phyloP scores from a whole-genome alignment of 2,329 filamentous ascomycete genomes.

The Paecilomyces fulvus region DNA sequence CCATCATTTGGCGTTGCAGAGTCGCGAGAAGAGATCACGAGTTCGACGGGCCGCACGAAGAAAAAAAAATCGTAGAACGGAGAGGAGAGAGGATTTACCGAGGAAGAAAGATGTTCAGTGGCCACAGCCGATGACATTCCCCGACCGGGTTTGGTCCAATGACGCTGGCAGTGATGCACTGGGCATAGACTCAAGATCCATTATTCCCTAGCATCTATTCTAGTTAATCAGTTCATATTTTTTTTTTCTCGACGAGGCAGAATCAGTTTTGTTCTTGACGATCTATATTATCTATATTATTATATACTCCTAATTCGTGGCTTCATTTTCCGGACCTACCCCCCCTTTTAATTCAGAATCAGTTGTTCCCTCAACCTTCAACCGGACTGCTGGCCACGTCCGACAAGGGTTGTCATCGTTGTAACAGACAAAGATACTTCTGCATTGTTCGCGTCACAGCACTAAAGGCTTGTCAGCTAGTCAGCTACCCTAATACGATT shows the following conservation, averaged over 20 bases:
- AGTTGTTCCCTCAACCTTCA: neutral
- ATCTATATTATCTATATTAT: too few relatives aligned
- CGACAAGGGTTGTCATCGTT: neutral
- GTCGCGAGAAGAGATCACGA: neutral
- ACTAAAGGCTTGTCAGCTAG: too few relatives aligned
- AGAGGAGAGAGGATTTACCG: too few relatives aligned
- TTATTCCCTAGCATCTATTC: neutral
- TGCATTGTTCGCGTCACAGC: neutral
- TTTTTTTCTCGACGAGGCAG: neutral
- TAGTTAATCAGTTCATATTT: neutral
- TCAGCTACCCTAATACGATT: too few relatives aligned
- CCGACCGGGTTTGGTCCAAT: neutral
- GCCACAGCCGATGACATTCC: neutral
- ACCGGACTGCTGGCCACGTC: constrained; percentile 1
- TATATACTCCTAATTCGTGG: neutral
- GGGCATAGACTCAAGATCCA: neutral
- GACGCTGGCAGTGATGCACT: neutral
- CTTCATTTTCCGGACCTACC: neutral
- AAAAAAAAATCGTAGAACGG: neutral
- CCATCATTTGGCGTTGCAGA: neutral
- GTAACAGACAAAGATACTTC: neutral
- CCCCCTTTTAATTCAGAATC: neutral
- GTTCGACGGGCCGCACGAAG: neutral
- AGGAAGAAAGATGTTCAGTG: neutral
- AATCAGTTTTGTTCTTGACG: neutral